Base-by-base conservation (phyloP, 2,329 filamentous ascomycete genomes). In the Xylariomycetidae sp. region DNA sequence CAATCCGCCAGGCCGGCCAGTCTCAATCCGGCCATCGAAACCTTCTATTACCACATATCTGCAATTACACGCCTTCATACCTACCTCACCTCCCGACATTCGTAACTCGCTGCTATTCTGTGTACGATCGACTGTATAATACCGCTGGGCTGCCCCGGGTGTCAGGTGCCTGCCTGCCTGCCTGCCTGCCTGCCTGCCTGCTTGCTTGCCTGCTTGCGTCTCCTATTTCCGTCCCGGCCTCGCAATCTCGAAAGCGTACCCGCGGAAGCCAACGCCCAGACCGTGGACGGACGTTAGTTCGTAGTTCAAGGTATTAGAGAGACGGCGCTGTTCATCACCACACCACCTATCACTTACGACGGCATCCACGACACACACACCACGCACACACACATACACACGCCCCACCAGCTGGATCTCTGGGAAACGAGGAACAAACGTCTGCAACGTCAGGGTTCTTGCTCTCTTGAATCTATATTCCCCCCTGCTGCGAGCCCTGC, bases 71-170 rank as follows among this genome's bases (percentile, higher is more conserved):
- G 24, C 24, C 27, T 16, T 29, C 27, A 29, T 29, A 29, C 27
- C 12, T 20, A 12, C 19, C 29, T 15, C 22, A 13, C 17, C 30
- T 24, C n/a, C 24, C 9, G 9, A 17, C 22, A 6, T 32, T 13
- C 19, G n/a, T 29, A 29, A 29, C 26, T 29, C 16, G 24, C 9
- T 17, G 8, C 8, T 13, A 6, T 32, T 18, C 18, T 32, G 4
- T 16, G n/a, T 24, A n/a, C n/a, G n/a, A n/a, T n/a, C n/a, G n/a
- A n/a, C n/a, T 25, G 42, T 33, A 37, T 44, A 45, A 39, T 43
- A 42, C 35, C 39, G n/a, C n/a, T n/a, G n/a, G n/a, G n/a, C n/a
- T n/a, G n/a, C n/a, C n/a, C n/a, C n/a, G n/a, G n/a, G n/a, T n/a
- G n/a, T n/a, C n/a, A n/a, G n/a, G n/a, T n/a, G n/a, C n/a, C n/a